A percentile compares a stretch with the other conserved stretches of the same genome.
Conservation (phyloP, 768 basidiomycete species). For the Lactarius evosmus region DNA sequence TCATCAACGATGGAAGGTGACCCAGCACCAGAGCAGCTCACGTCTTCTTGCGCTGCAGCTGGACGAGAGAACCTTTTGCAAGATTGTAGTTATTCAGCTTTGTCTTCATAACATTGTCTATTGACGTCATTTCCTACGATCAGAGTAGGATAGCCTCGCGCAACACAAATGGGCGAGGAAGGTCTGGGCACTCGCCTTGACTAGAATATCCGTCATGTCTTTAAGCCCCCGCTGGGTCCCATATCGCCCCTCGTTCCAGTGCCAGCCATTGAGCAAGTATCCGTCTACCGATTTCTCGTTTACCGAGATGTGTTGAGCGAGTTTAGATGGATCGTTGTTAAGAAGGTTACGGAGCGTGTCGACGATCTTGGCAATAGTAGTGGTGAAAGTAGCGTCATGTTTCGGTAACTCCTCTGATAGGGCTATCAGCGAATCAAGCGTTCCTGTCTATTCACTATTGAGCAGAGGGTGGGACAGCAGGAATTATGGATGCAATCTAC, state of each 20-base stretch:
- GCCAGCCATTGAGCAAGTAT: conserved; percentile 79
- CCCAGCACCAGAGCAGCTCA: conserved; percentile 39
- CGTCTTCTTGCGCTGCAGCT: conserved; percentile 95
- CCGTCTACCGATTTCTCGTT: conserved; percentile 77
- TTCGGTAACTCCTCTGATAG: conserved; percentile 94
- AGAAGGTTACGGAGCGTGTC: conserved; percentile 89
- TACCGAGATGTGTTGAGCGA: conserved; percentile 71
- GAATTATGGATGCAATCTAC: conserved; percentile 40
- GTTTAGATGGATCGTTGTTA: conserved; percentile 79
- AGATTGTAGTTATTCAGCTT: conserved; percentile 91
- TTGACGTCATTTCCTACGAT: conserved; percentile 84
- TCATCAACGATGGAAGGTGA: conserved; percentile 19
- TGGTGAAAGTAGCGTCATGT: conserved; percentile 83
- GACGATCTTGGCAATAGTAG: conserved; percentile 85
- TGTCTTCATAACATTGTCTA: conserved; percentile 90
- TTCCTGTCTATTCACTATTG: conserved; percentile 67
- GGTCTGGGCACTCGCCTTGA: conserved; percentile 56
- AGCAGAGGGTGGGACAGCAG: neutral
- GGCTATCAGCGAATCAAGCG: conserved; percentile 81
- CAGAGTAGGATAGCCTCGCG: conserved; percentile 20
- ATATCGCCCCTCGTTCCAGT: conserved; percentile 93
- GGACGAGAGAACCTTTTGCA: conserved; percentile 86
- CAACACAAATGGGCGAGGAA: conserved; percentile 5
- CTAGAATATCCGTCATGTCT: conserved; percentile 82
- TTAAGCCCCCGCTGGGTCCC: conserved; percentile 74